phyloP scores from a whole-genome alignment of 2,329 filamentous ascomycete genomes.

The Blastomyces emzantsi region DNA sequence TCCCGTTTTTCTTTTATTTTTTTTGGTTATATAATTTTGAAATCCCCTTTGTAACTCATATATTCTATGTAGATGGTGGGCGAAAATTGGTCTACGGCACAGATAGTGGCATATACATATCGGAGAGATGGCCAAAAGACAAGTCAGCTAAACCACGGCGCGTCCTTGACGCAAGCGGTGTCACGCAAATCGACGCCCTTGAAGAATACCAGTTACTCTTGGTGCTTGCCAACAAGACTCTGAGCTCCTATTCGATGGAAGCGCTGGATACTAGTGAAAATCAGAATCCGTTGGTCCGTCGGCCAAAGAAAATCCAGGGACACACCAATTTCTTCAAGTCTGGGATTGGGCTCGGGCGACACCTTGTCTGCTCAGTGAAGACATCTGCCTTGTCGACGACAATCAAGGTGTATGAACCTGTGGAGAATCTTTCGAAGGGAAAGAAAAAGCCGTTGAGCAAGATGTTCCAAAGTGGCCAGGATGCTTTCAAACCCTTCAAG shows the following conservation, averaged over 20 bases:
- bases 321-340: constrained; percentile 99
- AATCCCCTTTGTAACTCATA: not conserved
- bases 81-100: constrained; percentile 92
- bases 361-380: constrained; percentile 94
- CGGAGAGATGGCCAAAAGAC: constrained; percentile 83
- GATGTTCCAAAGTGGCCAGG: constrained; percentile 89
- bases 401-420: constrained; percentile 98
- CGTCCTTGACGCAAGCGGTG: constrained; percentile 74
- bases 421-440: constrained; percentile 84
- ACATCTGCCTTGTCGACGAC: constrained; percentile 87
- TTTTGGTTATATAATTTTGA: not conserved
- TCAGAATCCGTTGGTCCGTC: constrained; percentile 63
- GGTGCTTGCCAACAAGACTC: constrained; percentile 84
- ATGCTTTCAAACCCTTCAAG: constrained; percentile 93
- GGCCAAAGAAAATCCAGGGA: constrained; percentile 91
- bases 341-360: constrained; percentile 85
- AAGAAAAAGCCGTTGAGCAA: constrained; percentile 94
- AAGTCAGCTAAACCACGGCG: constrained; percentile 62
- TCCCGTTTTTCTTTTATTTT: too few species aligned
- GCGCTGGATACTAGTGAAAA: constrained; percentile 75
- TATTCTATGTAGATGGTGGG: constrained; percentile 60
- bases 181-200: constrained; percentile 91
- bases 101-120: constrained; percentile 85
- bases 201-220: constrained; percentile 91
- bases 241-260: constrained; percentile 80